Evolutionary conservation across 2,329 filamentous ascomycete genomes (phyloP).

Genomic region (Raffaelea ambrosiae): DNA sequence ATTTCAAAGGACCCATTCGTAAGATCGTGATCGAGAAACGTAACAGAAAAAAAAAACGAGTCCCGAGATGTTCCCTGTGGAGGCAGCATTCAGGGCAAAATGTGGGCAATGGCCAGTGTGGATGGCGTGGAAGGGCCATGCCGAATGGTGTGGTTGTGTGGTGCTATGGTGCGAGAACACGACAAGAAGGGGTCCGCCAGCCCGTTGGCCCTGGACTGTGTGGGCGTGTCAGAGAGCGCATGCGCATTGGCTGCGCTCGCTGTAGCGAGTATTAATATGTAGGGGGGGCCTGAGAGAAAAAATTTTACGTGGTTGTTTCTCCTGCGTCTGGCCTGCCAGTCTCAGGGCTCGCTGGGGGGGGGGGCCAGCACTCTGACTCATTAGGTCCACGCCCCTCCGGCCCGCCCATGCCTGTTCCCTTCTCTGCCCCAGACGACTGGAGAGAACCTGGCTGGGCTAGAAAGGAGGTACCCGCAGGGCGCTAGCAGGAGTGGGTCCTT

Average conservation of each 20-base stretch:
- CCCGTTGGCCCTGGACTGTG: too few relatives aligned
- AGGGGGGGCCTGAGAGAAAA: not conserved
- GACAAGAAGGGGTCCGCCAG: too few relatives aligned
- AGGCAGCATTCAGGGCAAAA: too few relatives aligned
- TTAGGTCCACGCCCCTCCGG: not conserved
- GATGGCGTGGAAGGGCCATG: not conserved
- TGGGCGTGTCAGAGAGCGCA: too few relatives aligned
- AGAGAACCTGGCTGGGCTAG: not conserved
- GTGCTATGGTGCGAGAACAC: slow-evolving; percentile 1
- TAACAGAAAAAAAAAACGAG: too few relatives aligned
- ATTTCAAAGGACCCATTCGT: too few relatives aligned
- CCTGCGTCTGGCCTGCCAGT: too few relatives aligned
- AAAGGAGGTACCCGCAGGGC: slow-evolving; percentile 3
- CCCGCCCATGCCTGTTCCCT: not conserved
- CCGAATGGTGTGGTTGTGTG: slow-evolving; percentile 2
- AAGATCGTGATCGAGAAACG: too few relatives aligned
- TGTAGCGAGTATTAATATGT: not conserved
- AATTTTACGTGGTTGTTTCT: not conserved
- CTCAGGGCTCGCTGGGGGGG: too few relatives aligned
- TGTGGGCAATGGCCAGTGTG: not conserved
- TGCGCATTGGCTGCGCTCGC: too few relatives aligned
- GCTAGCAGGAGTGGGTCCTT: not conserved
- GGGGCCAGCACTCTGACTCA: not conserved
- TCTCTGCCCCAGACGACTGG: not conserved
- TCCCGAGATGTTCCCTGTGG: too few relatives aligned